These are phyloP conservation scores for Cytospora chrysosperma DNA, from an alignment of 2,329 filamentous ascomycete genomes.

Conservation along the genomic window DNA sequence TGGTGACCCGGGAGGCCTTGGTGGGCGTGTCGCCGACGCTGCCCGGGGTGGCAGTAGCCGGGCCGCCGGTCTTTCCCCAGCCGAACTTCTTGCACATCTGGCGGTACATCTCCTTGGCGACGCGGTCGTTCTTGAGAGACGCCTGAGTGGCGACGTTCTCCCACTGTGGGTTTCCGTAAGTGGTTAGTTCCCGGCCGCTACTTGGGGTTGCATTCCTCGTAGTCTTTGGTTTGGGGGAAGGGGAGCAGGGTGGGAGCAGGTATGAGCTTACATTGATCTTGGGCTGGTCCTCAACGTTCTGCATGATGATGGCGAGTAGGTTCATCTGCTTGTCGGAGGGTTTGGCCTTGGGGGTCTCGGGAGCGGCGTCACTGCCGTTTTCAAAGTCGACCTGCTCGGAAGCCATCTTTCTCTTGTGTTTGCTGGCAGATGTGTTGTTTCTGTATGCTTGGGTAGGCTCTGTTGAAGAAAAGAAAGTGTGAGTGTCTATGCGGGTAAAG, in stretches of 20 bases:
- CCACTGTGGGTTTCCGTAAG: slow-evolving; percentile 18
- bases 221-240: background rate
- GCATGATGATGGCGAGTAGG: slow-evolving; percentile 22
- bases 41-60: background rate
- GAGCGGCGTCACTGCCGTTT: background rate
- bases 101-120: slow-evolving; percentile 24
- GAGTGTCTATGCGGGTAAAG: background rate
- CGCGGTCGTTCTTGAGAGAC: slow-evolving; percentile 22
- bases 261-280: slow-evolving; percentile 23
- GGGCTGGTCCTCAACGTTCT: slow-evolving; percentile 23
- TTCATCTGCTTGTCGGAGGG: slow-evolving; percentile 18
- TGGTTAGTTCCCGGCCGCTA: background rate
- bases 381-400: background rate
- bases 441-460: background rate
- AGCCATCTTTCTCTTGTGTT: slow-evolving; percentile 15
- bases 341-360: slow-evolving; percentile 12
- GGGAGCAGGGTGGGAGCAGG: background rate
- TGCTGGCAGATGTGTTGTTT: background rate
- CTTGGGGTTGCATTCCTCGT: background rate
- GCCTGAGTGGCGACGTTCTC: slow-evolving; percentile 15
- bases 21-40: slow-evolving; percentile 8
- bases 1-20: slow-evolving; percentile 21
- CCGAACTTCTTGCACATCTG: slow-evolving; percentile 24
- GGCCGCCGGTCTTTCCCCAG: background rate
- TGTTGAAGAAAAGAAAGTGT: background rate